phyloP scores from a whole-genome alignment of 2,329 filamentous ascomycete species.

The Diaporthe sp. region DNA sequence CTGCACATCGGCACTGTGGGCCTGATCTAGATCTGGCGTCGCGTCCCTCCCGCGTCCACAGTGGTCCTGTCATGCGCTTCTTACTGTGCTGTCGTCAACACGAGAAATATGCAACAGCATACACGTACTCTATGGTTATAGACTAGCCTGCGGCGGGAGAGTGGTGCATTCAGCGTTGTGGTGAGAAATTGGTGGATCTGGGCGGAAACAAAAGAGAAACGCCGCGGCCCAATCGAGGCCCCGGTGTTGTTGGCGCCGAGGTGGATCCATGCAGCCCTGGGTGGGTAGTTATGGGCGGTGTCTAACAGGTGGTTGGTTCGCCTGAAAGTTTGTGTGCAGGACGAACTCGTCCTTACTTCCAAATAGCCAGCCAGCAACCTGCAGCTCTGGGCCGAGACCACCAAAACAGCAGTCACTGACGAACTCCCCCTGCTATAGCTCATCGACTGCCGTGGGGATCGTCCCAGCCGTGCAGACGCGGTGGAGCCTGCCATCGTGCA shows the following conservation, averaged over 20 bases:
- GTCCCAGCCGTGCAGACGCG: constrained; percentile 29
- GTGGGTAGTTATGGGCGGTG: not conserved
- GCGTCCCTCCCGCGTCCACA: not conserved
- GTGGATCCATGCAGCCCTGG: constrained; percentile 19
- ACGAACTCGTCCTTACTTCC: not conserved
- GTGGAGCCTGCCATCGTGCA: not conserved
- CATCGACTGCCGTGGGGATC: constrained; percentile 4
- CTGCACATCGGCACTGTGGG: not conserved
- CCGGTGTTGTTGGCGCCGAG: constrained; percentile 18
- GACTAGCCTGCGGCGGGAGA: not conserved
- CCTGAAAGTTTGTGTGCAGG: not conserved
- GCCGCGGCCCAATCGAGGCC: constrained; percentile 29
- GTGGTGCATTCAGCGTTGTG: not conserved
- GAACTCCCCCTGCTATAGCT: constrained; percentile 8
- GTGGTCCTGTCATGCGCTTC: not conserved
- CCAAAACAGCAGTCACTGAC: not conserved
- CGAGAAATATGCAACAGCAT: not conserved
- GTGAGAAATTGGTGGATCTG: constrained; percentile 33
- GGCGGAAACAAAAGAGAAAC: constrained; percentile 29
- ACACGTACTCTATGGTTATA: too few species aligned
- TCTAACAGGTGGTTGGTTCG: not conserved
- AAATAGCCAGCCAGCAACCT: not conserved
- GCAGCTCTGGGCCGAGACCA: not conserved
- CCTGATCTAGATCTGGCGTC: not conserved
- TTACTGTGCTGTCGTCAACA: not conserved